These are phyloP conservation scores for Luffa acutangula DNA, from an alignment of 306 rosid species.

Conservation along the genomic window DNA sequence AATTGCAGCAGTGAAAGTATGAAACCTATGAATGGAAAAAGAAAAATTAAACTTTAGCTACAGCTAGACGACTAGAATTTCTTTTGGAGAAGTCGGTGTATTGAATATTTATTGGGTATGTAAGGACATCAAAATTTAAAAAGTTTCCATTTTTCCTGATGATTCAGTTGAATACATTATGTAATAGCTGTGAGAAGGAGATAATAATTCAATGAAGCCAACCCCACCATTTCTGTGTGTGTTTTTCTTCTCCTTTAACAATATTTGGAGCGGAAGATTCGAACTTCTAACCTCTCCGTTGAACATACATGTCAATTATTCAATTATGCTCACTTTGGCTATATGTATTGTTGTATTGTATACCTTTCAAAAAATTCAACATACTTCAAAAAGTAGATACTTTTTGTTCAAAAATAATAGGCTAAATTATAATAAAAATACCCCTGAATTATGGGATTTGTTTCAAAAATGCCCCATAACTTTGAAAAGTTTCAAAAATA, in stretches of 20 bases:
- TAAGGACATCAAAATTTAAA: not conserved
- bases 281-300: too few species aligned
- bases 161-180: not conserved
- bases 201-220: not conserved
- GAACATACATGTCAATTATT: too few species aligned
- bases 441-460: too few species aligned
- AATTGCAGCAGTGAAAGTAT: conserved; percentile 5
- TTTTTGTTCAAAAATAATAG: too few species aligned
- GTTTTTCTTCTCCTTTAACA: too few species aligned
- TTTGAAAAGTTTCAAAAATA: too few species aligned
- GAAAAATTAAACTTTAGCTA: not conserved
- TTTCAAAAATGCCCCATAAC: too few species aligned
- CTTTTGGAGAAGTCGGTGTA: not conserved
- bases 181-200: not conserved
- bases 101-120: not conserved
- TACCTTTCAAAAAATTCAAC: not conserved
- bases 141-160: not conserved
- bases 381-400: too few species aligned
- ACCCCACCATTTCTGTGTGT: not conserved
- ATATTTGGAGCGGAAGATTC: too few species aligned
- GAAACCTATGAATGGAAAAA: not conserved
- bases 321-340: too few species aligned
- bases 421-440: too few species aligned
- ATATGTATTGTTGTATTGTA: not conserved
- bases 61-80: not conserved